Base-by-base conservation (phyloP, 2,329 filamentous ascomycete species). In the Fusarium sp. region DNA sequence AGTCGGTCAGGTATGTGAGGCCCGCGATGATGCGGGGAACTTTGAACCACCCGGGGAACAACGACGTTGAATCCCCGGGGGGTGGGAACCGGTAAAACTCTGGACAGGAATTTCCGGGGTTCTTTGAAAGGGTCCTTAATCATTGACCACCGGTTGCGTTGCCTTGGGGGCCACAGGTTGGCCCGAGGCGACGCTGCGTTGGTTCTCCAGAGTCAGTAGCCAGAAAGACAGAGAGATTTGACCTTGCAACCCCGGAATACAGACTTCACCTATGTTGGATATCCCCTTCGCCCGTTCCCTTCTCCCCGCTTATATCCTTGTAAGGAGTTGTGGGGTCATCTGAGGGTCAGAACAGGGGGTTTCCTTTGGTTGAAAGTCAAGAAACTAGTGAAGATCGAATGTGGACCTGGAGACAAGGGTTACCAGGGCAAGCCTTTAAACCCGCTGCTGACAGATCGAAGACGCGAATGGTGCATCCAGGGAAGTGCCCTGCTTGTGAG, bases 401-500 rank as follows among this genome's bases (percentile, higher is more conserved):
- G 71, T 73, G 65, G 68, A 45, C 27, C 68, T 18, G 61, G 18
- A 13, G 23, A 16, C 20, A 14, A 10, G 25, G 41, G 30, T 32
- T 54, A 23, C 50, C 18, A 56, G 63, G 63, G 34, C 37, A 58
- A 20, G 27, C 50, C 30, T 39, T 64, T 63, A 59, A 52, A 58
- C 37, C 37, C 58, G 50, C 66, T 66, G 50, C 66, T 66, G 60
- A 54, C 57, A 74, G 72, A 74, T 72, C 66, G 62, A 50, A 52
- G 30, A 20, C 30, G 32, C 41, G 39, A 27, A 37, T 48, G 58
- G 59, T 52, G 52, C 50, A 30, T 52, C 18, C 65, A 30, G 58
- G 59, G 65, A 57, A 34, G 30, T 70, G 16, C 70, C 70, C 59
- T 64, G 67, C n/a, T 64, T 25, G 14, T 48, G 16, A 66, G 10